A percentile compares a stretch with the other conserved stretches of the same genome.
These are phyloP conservation scores for Ophiognomonia clavigignenti-juglandacearum DNA, from an alignment of 2,329 filamentous ascomycete species.

Conservation along the genomic window DNA sequence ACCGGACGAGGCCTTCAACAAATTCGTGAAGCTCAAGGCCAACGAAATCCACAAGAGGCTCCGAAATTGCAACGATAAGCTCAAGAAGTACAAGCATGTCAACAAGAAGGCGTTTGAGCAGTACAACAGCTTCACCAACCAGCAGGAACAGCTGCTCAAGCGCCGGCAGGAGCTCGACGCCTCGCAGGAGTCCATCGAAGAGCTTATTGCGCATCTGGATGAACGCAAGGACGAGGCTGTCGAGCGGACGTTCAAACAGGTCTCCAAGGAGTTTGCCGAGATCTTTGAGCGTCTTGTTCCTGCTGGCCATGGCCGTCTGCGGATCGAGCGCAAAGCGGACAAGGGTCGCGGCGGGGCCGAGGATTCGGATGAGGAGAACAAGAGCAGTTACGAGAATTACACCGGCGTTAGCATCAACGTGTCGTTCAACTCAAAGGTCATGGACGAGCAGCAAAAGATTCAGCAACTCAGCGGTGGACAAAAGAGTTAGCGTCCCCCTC, in stretches of 20 bases:
- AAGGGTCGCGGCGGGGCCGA: constrained; percentile 53
- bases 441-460: constrained; percentile 94
- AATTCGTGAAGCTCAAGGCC: constrained; percentile 78
- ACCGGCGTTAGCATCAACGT: constrained; percentile 94
- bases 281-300: constrained; percentile 96
- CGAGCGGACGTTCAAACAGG: constrained; percentile 96
- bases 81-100: constrained; percentile 96
- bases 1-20: constrained; percentile 88
- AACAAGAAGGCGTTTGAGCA: constrained; percentile 99
- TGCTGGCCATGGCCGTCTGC: constrained; percentile 81
- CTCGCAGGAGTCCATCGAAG: constrained; percentile 82
- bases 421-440: constrained; percentile 94
- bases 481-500: constrained; percentile 65
- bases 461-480: constrained; percentile 96
- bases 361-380: constrained; percentile 67
- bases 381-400: constrained; percentile 83
- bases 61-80: constrained; percentile 83
- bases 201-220: constrained; percentile 87
- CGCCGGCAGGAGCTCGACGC: constrained; percentile 83
- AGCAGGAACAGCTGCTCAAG: constrained; percentile 80
- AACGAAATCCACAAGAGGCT: constrained; percentile 67
- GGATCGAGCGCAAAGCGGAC: constrained; percentile 90
- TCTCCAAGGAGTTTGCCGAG: constrained; percentile 84
- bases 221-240: constrained; percentile 97
- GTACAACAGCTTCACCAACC: constrained; percentile 93